phyloP scores from a whole-genome alignment of 2,329 filamentous ascomycete genomes.

The Curvularia verruculosa region DNA sequence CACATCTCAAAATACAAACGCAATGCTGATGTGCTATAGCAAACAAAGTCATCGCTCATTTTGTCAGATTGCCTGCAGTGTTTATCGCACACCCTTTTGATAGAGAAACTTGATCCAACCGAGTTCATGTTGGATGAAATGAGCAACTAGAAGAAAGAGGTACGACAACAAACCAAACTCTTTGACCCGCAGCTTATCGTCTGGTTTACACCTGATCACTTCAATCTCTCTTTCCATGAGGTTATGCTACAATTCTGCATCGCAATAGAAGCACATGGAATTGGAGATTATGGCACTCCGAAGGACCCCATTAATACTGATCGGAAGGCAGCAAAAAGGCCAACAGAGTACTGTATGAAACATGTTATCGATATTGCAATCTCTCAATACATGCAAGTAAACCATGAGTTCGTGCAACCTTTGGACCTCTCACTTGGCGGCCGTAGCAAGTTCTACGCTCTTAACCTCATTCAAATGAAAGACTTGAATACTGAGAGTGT shows the following conservation, averaged over 20 bases:
- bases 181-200: background rate
- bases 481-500: no score
- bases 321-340: background rate
- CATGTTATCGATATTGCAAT: background rate
- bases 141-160: background rate
- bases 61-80: background rate
- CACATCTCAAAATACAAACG: background rate
- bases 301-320: background rate
- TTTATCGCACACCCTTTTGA: background rate
- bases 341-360: background rate
- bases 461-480: no score
- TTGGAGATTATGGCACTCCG: background rate
- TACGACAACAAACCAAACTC: background rate
- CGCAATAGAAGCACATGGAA: background rate
- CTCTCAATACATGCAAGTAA: background rate
- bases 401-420: background rate
- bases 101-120: background rate
- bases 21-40: background rate
- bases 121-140: background rate
- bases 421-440: background rate
- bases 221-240: background rate
- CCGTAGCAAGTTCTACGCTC: no score
- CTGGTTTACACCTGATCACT: background rate
- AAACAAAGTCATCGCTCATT: background rate
- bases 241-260: background rate